Percentiles rank a stretch among this genome's conserved stretches.
phyloP scores from a whole-genome alignment of 768 basidiomycete species.

The Boletus sp. region DNA sequence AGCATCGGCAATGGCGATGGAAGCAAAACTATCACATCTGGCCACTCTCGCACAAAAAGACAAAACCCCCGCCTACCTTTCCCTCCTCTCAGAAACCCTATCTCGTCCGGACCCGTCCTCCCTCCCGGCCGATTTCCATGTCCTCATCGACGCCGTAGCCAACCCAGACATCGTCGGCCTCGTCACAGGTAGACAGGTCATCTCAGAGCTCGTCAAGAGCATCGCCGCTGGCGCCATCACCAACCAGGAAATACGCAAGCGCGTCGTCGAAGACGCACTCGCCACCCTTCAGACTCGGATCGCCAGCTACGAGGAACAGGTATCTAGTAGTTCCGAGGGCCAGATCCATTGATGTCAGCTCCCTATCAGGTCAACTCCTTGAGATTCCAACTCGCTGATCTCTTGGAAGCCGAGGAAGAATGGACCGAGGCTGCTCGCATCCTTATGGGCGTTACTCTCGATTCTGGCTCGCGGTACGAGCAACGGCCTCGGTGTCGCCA shows the following conservation, averaged over 20 bases:
- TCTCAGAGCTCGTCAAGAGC: slow-evolving; percentile 77
- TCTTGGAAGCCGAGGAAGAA: slow-evolving; percentile 86
- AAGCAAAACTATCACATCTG: slow-evolving; percentile 60
- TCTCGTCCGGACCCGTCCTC: slow-evolving; percentile 43
- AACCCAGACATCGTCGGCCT: slow-evolving; percentile 79
- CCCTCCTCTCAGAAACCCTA: slow-evolving; percentile 67
- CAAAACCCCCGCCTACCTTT: slow-evolving; percentile 71
- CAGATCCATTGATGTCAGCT: slow-evolving; percentile 6
- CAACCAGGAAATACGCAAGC: slow-evolving; percentile 57
- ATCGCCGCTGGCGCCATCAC: slow-evolving; percentile 55
- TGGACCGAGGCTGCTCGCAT: slow-evolving; percentile 92
- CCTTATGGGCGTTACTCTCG: slow-evolving; percentile 88
- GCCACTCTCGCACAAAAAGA: slow-evolving; percentile 74
- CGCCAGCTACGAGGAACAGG: slow-evolving; percentile 95
- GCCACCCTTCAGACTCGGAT: slow-evolving; percentile 69
- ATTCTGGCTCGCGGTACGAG: slow-evolving; percentile 78
- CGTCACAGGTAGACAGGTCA: slow-evolving; percentile 84
- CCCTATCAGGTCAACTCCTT: slow-evolving; percentile 67
- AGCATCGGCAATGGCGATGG: slow-evolving; percentile 48
- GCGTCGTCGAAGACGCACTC: slow-evolving; percentile 74
- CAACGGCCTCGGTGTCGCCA: not conserved
- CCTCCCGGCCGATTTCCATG: slow-evolving; percentile 56
- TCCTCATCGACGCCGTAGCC: slow-evolving; percentile 75
- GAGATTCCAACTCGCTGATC: slow-evolving; percentile 86
- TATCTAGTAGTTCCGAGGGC: slow-evolving; percentile 32